These are phyloP conservation scores for Saccharomyces mikatae DNA, from an alignment of 805 yeast genomes.

Conservation along the genomic window DNA sequence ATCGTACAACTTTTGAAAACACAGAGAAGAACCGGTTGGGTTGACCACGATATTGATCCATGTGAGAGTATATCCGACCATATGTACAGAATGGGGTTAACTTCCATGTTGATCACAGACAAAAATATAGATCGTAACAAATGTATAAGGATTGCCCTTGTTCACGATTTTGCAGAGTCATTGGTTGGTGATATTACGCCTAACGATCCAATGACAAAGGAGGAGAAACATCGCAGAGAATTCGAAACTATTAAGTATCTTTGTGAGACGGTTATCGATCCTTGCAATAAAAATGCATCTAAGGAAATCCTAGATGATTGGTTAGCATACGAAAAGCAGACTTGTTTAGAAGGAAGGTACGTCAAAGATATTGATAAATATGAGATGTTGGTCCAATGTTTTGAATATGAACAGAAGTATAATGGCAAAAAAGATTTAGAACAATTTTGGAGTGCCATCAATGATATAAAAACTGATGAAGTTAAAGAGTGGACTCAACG, in stretches of 20 bases:
- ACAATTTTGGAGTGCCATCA: conserved; percentile 60
- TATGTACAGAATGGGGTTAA: conserved; percentile 88
- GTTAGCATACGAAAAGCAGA: conserved; percentile 83
- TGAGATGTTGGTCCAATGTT: conserved; percentile 73
- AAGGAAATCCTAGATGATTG: conserved; percentile 61
- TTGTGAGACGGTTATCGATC: conserved; percentile 43
- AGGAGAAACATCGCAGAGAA: conserved; percentile 80
- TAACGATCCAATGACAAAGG: conserved; percentile 57
- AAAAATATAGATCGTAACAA: conserved; percentile 47
- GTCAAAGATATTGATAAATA: conserved; percentile 91
- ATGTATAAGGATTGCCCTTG: conserved; percentile 77
- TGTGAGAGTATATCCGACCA: conserved; percentile 75
- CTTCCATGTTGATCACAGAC: conserved; percentile 56
- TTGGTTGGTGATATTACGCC: conserved; percentile 96
- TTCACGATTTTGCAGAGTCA: conserved; percentile 90
- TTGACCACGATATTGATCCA: conserved; percentile 44
- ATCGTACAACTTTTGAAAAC: conserved; percentile 63
- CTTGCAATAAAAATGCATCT: conserved; percentile 57
- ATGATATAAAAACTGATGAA: conserved; percentile 60
- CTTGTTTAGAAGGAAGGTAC: conserved; percentile 73
- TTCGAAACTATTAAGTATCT: conserved; percentile 60
- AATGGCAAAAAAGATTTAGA: conserved; percentile 48
- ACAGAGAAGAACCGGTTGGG: conserved; percentile 89
- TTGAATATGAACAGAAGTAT: conserved; percentile 68
- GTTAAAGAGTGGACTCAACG: conserved; percentile 64